phyloP scores from a whole-genome alignment of 495 filamentous ascomycete genomes.

The Aspergillus haitiensis region DNA sequence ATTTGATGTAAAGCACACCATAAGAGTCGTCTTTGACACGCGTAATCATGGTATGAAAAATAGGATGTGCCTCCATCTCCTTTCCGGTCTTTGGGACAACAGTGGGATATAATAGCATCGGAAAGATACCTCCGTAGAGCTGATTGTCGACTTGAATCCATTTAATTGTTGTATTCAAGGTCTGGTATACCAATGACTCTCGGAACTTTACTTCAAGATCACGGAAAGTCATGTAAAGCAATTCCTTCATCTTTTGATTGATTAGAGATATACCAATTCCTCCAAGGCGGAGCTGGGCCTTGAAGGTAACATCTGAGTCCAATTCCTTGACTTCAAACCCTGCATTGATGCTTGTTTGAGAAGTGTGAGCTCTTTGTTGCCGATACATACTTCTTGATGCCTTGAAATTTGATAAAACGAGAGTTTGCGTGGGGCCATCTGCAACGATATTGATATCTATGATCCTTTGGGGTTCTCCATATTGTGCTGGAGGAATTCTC shows the following conservation, averaged over 20 bases:
- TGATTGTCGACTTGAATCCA: conserved; percentile 99
- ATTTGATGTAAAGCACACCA: conserved; percentile 97
- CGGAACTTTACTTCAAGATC: conserved; percentile 89
- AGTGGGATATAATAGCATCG: conserved; percentile 93
- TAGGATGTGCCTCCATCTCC: conserved; percentile 95
- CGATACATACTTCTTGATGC: conserved; percentile 91
- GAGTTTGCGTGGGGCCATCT: conserved; percentile 90
- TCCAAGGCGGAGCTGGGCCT: conserved; percentile 80
- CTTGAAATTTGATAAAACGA: conserved; percentile 94
- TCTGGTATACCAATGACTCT: conserved; percentile 92
- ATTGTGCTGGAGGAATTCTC: conserved; percentile 65
- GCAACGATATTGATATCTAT: conserved; percentile 95
- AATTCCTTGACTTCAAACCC: conserved; percentile 93
- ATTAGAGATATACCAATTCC: conserved; percentile 93
- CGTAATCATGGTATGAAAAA: conserved; percentile 86
- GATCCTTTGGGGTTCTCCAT: conserved; percentile 65
- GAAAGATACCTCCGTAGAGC: conserved; percentile 96
- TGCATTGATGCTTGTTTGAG: conserved; percentile 57
- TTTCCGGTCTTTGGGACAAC: conserved; percentile 98
- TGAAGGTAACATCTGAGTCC: conserved; percentile 83
- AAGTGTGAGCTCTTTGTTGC: conserved; percentile 63
- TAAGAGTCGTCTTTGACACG: conserved; percentile 98
- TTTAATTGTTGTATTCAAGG: conserved; percentile 82
- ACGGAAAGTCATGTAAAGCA: conserved; percentile 90
- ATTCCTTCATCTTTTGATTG: conserved; percentile 86